Base-by-base conservation (phyloP, 257 asterid genomes). In the Nicotiana obtusifolia region DNA sequence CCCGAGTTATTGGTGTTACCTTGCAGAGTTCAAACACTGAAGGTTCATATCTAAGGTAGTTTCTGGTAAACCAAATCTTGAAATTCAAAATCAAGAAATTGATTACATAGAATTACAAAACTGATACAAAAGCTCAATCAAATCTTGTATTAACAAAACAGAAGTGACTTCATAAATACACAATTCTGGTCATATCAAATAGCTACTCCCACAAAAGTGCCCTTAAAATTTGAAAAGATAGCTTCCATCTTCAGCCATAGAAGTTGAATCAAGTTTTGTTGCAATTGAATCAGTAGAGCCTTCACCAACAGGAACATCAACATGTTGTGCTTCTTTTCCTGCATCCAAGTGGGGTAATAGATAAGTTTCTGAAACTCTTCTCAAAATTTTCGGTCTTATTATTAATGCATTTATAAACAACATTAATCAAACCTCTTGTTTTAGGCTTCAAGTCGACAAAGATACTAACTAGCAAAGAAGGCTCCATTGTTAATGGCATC, bases 251-350 rank as follows among this genome's bases (percentile, higher is more conserved):
- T 52, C 57, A 52, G 24, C 62, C 62, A 1, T 57, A 57, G 24
- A 57, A 57, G 11, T 57, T 53, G 19, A 14, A 86, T 91, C 95
- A 60, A 83, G 90, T 91, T 92, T 1, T 1, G 16, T 1, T 57
- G 62, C 20, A 57, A 57, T 57, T 57, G 24, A 17, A 57, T 57
- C 26, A 57, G 24, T 57, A 19, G 62, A 57, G 65, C 65, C 65
- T 64, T 64, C 41, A 64, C 5, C 69, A 64, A 64, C 41, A 64
- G 69, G 37, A 64, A 26, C 2, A 64, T 64, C 69, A 64, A 26
- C 69, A 64, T 13, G 35, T 24, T 3, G 37, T 64, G 37, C 37
- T 60, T 60, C 65, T 64, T 64, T 26, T 26, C 69, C 69, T 64
- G n/a, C 69, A 64, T 13, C 19, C 33, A 61, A 22, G 33, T 61